phyloP scores from a whole-genome alignment of 2,329 filamentous ascomycete genomes.

The Curvularia verruculosa region DNA sequence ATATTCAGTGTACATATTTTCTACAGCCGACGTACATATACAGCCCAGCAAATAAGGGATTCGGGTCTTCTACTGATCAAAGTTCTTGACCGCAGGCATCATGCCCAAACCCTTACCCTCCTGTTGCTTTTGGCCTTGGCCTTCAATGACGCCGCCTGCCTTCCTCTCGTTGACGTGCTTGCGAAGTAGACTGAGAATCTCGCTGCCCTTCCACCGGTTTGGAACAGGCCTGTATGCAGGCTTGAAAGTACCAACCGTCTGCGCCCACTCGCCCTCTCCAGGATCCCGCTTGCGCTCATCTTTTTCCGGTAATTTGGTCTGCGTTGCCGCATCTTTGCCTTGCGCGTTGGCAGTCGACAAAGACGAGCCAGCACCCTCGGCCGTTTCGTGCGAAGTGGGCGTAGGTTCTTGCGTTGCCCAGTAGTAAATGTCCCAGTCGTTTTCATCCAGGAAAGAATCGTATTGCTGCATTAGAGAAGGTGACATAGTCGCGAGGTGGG shows the following conservation, averaged over 20 bases:
- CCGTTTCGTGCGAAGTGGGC: constrained; percentile 62
- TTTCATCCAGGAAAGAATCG: constrained; percentile 94
- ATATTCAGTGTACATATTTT: constrained; percentile 8
- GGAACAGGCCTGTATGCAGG: constrained; percentile 93
- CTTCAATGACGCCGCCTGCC: constrained; percentile 61
- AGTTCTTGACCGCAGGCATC: constrained; percentile 59
- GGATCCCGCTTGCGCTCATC: constrained; percentile 59
- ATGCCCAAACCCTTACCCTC: constrained; percentile 53
- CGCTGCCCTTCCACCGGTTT: constrained; percentile 79
- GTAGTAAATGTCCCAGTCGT: constrained; percentile 99
- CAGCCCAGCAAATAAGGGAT: not conserved
- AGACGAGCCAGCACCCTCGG: constrained; percentile 58
- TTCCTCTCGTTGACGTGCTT: constrained; percentile 78
- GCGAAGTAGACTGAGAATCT: constrained; percentile 77
- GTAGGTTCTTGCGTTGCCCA: constrained; percentile 89
- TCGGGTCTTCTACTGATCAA: constrained; percentile 43
- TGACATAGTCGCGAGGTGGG: constrained; percentile 76
- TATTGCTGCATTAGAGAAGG: constrained; percentile 77
- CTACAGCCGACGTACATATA: constrained; percentile 4
- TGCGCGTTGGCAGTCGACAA: constrained; percentile 53
- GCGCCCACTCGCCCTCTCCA: constrained; percentile 85
- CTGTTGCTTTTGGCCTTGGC: constrained; percentile 41
- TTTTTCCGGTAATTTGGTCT: constrained; percentile 52
- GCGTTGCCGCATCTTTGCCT: constrained; percentile 53
- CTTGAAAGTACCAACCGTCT: constrained; percentile 93